Conservation (phyloP, 2,329 filamentous ascomycete species). For the Aurifilum marmelostoma region DNA sequence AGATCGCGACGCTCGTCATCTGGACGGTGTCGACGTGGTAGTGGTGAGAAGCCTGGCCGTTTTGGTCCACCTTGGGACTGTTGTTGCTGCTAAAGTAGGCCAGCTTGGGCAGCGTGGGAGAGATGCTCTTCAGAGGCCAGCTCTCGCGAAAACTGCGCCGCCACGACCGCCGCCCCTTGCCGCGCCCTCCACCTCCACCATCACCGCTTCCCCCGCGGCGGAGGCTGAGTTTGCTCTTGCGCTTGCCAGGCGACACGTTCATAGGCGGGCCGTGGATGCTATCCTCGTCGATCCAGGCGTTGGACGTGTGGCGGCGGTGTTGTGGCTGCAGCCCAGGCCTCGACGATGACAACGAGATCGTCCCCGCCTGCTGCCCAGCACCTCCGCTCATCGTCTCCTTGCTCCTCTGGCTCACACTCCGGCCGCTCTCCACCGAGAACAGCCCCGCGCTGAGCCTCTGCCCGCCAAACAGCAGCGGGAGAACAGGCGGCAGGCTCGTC, state of each 20-base stretch:
- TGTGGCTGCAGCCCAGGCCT: conserved; percentile 28
- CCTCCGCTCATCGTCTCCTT: conserved; percentile 9
- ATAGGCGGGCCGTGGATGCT: conserved; percentile 52
- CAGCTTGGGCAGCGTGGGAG: conserved; percentile 43
- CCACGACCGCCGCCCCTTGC: conserved; percentile 21
- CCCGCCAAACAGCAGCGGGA: conserved; percentile 34
- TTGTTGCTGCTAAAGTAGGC: conserved; percentile 5
- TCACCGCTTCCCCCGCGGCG: conserved; percentile 35
- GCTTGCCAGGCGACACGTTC: conserved; percentile 24
- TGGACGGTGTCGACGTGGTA: background rate
- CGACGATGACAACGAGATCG: background rate
- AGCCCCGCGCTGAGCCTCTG: conserved; percentile 18
- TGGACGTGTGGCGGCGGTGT: conserved; percentile 36
- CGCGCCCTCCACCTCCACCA: conserved; percentile 1
- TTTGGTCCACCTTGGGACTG: background rate
- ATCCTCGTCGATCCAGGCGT: conserved; percentile 55
- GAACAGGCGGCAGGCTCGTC: conserved; percentile 18
- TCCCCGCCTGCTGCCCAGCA: background rate
- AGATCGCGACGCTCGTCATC: background rate
- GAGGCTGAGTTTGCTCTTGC: conserved; percentile 34
- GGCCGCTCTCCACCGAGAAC: conserved; percentile 10
- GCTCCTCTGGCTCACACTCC: background rate
- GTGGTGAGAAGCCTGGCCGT: background rate
- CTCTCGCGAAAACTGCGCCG: conserved; percentile 32
- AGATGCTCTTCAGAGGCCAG: conserved; percentile 35